Evolutionary conservation across 2,329 filamentous ascomycete genomes (phyloP).

Genomic region (Sphaerostilbella broomeana): DNA sequence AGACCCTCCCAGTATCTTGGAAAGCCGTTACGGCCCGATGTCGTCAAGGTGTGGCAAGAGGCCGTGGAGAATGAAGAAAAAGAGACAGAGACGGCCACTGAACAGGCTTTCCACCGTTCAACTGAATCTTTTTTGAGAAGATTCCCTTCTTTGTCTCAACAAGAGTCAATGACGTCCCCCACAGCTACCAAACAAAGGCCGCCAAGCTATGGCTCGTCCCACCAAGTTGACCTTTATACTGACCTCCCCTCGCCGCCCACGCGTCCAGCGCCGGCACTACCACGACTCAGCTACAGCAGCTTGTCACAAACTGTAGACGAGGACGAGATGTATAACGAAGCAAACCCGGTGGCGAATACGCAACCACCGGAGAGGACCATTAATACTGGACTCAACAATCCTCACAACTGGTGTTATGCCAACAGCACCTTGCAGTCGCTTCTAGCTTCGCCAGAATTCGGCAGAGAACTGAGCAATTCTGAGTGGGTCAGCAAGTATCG

Average conservation of each 20-base stretch:
- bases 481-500: conserved; percentile 58
- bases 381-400: conserved; percentile 67
- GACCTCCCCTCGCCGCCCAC: conserved; percentile 52
- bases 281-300: conserved; percentile 72
- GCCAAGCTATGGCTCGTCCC: conserved; percentile 24
- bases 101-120: conserved; percentile 54
- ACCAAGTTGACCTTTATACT: conserved; percentile 35
- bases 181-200: conserved; percentile 18
- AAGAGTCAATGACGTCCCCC: conserved; percentile 53
- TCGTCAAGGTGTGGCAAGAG: conserved; percentile 75
- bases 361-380: conserved; percentile 29
- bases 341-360: conserved; percentile 32
- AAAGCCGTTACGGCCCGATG: conserved; percentile 70
- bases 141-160: conserved; percentile 64
- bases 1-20: conserved; percentile 39
- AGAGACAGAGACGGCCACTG: conserved; percentile 35
- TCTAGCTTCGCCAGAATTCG: conserved; percentile 64
- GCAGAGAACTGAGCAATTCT: conserved; percentile 53
- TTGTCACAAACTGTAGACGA: conserved; percentile 42
- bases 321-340: conserved; percentile 30
- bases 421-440: conserved; percentile 85
- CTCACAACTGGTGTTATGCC: conserved; percentile 81
- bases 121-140: conserved; percentile 80
- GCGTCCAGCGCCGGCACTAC: conserved; percentile 61
- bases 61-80: conserved; percentile 58